Conservation (phyloP, 2,329 filamentous ascomycete species). For the Tolypocladium paradoxum region DNA sequence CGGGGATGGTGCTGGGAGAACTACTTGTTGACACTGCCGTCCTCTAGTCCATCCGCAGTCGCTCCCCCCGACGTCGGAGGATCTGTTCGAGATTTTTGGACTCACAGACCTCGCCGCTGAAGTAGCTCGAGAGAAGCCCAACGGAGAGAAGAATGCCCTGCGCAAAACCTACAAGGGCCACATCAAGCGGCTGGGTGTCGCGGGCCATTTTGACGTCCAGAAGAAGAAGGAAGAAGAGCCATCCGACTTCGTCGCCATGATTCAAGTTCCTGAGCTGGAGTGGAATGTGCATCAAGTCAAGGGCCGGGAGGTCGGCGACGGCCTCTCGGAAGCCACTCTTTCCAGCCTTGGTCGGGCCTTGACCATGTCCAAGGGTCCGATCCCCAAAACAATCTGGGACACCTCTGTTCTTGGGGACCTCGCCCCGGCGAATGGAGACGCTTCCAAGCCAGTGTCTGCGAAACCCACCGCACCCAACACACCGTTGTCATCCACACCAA, state of each 20-base stretch:
- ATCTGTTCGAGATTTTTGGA: conserved; percentile 49
- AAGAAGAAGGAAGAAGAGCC: conserved; percentile 43
- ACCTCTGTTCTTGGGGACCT: conserved; percentile 48
- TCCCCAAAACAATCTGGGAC: conserved; percentile 46
- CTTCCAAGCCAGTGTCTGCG: conserved; percentile 29
- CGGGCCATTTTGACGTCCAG: conserved; percentile 47
- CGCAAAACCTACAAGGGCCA: conserved; percentile 60
- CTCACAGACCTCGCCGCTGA: conserved; percentile 46
- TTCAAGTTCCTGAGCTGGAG: conserved; percentile 41
- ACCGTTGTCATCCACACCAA: conserved; percentile 27
- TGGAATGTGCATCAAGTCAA: conserved; percentile 45
- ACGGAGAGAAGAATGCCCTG: conserved; percentile 56
- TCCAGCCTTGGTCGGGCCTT: conserved; percentile 38
- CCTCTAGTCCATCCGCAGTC: conserved; percentile 37
- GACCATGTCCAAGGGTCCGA: conserved; percentile 45
- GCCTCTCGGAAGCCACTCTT: conserved; percentile 34
- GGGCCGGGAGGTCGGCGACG: conserved; percentile 43
- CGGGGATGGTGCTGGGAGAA: conserved; percentile 11
- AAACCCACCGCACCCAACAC: conserved; percentile 43
- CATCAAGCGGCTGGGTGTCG: conserved; percentile 52
- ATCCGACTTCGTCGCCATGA: conserved; percentile 41
- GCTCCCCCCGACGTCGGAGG: conserved; percentile 38
- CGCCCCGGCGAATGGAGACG: conserved; percentile 27
- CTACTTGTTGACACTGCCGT: conserved; percentile 33
- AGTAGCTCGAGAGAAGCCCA: conserved; percentile 52